These are phyloP conservation scores for Apiospora sp. DNA, from an alignment of 2,329 filamentous ascomycete genomes.

Conservation along the genomic window DNA sequence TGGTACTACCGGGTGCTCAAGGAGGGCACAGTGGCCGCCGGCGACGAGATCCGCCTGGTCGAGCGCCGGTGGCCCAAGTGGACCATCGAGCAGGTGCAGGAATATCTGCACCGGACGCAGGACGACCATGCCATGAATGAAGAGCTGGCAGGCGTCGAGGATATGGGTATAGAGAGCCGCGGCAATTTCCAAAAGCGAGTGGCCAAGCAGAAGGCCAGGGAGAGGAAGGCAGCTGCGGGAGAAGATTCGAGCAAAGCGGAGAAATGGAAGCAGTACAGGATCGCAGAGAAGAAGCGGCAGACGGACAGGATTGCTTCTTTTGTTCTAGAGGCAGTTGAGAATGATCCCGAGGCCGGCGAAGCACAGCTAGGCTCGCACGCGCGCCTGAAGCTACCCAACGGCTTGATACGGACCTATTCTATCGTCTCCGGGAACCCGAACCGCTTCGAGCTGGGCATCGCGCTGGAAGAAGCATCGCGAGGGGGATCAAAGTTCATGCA, in stretches of 20 bases:
- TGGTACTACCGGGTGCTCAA: constrained; percentile 71
- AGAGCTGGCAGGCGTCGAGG: constrained; percentile 59
- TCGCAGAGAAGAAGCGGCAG: constrained; percentile 59
- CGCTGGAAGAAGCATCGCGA: constrained; percentile 60
- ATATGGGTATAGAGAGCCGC: constrained; percentile 57
- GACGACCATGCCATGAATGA: constrained; percentile 60
- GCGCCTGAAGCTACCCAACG: constrained; percentile 63
- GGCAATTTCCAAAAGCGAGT: constrained; percentile 59
- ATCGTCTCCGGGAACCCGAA: constrained; percentile 59
- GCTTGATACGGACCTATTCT: constrained; percentile 66
- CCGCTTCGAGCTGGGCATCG: constrained; percentile 64
- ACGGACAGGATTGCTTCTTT: constrained; percentile 61
- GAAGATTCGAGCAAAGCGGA: constrained; percentile 49
- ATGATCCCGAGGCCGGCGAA: constrained; percentile 43
- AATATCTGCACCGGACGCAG: constrained; percentile 65
- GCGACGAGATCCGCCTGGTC: constrained; percentile 64
- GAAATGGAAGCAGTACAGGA: constrained; percentile 55
- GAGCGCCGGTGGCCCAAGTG: constrained; percentile 64
- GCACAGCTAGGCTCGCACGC: constrained; percentile 58
- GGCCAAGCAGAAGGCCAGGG: constrained; percentile 51
- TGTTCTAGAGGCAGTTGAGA: constrained; percentile 55
- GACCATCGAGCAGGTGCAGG: constrained; percentile 69
- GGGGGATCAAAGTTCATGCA: constrained; percentile 71
- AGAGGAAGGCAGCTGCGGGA: constrained; percentile 35
- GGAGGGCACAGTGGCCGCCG: constrained; percentile 61